Conservation (phyloP, 352 stramenopile species). For the Phytophthora aleatoria region DNA sequence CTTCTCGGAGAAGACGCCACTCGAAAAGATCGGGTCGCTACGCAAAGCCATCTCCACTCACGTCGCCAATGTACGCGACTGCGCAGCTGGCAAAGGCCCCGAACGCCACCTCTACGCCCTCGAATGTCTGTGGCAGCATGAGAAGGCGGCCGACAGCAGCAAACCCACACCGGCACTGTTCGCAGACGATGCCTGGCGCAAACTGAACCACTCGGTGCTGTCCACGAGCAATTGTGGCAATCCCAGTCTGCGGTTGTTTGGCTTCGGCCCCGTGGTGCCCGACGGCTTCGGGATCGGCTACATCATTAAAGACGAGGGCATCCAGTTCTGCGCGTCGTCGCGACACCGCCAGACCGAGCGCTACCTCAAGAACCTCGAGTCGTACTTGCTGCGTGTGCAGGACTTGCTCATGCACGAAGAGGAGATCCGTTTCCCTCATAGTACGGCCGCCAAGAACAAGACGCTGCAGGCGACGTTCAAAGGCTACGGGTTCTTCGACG, state of each 20-base stretch:
- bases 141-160: slow-evolving; percentile 42
- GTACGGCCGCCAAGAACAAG: slow-evolving; percentile 48
- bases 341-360: slow-evolving; percentile 83
- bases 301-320: slow-evolving; percentile 96
- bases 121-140: slow-evolving; percentile 86
- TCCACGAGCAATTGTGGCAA: slow-evolving; percentile 98
- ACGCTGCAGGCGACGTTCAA: slow-evolving; percentile 62
- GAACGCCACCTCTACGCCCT: slow-evolving; percentile 95
- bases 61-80: slow-evolving; percentile 90
- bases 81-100: slow-evolving; percentile 89
- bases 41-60: slow-evolving; percentile 87
- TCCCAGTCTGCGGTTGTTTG: slow-evolving; percentile 93
- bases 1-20: slow-evolving; percentile 70
- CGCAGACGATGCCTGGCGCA: slow-evolving; percentile 85
- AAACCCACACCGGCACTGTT: slow-evolving; percentile 83
- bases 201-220: slow-evolving; percentile 94
- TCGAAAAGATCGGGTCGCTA: slow-evolving; percentile 92
- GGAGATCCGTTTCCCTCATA: slow-evolving; percentile 77
- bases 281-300: slow-evolving; percentile 97
- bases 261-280: slow-evolving; percentile 92
- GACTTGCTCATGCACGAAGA: slow-evolving; percentile 82
- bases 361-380: slow-evolving; percentile 86
- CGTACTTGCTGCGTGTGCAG: slow-evolving; percentile 79
- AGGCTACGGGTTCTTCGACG: slow-evolving; percentile 85
- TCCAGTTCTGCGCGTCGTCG: slow-evolving; percentile 88